Conservation (phyloP, 2,329 filamentous ascomycete genomes). For the Pseudocercospora crystallina region DNA sequence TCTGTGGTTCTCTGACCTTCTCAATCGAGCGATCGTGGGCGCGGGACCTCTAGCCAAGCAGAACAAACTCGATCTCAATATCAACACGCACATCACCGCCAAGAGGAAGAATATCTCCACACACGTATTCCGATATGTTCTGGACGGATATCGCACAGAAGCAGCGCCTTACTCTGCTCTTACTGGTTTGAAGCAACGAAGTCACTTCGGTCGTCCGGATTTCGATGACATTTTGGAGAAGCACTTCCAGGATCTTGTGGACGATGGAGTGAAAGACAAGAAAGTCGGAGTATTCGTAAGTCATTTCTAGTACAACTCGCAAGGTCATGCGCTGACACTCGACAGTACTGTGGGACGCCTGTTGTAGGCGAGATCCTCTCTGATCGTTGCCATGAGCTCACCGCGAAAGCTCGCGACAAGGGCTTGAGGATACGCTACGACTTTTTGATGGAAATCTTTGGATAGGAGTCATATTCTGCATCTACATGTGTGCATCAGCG, state of each 20-base stretch:
- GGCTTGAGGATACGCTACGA: constrained; percentile 56
- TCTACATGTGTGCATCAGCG: too few relatives aligned
- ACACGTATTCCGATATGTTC: constrained; percentile 57
- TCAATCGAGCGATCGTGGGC: constrained; percentile 46
- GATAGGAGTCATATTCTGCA: constrained; percentile 15
- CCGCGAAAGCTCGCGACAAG: constrained; percentile 52
- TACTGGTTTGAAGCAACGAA: constrained; percentile 55
- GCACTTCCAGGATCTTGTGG: constrained; percentile 56
- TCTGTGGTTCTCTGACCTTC: constrained; percentile 58
- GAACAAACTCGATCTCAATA: constrained; percentile 51
- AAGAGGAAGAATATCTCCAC: constrained; percentile 55
- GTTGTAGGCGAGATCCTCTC: constrained; percentile 57
- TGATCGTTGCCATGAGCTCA: constrained; percentile 55
- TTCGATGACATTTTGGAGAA: constrained; percentile 54
- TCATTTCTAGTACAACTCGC: constrained; percentile 44
- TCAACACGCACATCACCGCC: constrained; percentile 58
- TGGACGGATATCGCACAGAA: constrained; percentile 57
- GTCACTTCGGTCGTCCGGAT: constrained; percentile 57
- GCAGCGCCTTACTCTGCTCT: constrained; percentile 54
- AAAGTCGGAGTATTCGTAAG: constrained; percentile 39
- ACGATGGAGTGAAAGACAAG: constrained; percentile 34
- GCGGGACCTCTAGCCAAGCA: constrained; percentile 38
- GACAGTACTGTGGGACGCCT: constrained; percentile 54
- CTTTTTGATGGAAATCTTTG: constrained; percentile 61
- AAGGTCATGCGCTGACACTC: background rate